Conservation (phyloP, 176 grass and related monocot species). For the Olyra latifolia region DNA sequence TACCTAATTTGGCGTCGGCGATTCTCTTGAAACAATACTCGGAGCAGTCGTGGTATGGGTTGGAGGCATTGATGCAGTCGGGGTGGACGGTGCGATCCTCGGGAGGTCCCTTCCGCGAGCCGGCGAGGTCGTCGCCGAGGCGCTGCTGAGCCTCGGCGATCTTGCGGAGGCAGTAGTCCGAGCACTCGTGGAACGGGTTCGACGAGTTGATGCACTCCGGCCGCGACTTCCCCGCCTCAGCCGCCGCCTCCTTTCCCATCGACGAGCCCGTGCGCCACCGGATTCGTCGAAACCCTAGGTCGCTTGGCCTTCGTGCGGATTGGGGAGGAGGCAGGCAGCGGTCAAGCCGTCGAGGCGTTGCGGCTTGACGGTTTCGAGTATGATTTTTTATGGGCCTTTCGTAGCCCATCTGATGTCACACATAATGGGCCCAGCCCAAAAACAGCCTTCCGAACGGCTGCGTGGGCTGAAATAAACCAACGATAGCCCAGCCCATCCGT, state of each 20-base stretch:
- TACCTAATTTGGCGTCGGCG: slow-evolving; percentile 52
- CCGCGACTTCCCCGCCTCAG: slow-evolving; percentile 6
- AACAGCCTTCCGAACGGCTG: no score
- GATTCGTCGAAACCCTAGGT: slow-evolving; percentile 8
- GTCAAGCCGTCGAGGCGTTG: not conserved
- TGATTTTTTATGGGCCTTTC: no score
- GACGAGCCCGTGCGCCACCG: not conserved
- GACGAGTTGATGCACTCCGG: slow-evolving; percentile 75
- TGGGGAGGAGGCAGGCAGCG: not conserved
- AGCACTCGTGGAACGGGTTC: slow-evolving; percentile 74
- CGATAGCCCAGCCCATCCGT: no score
- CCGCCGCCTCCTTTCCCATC: slow-evolving; percentile 18
- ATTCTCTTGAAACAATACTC: slow-evolving; percentile 68
- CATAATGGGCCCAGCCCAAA: no score
- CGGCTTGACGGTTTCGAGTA: no score
- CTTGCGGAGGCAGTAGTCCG: slow-evolving; percentile 59
- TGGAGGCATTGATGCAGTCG: slow-evolving; percentile 72
- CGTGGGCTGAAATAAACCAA: no score
- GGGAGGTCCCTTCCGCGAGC: slow-evolving; percentile 7
- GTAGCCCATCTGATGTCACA: no score
- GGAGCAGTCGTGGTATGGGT: slow-evolving; percentile 64
- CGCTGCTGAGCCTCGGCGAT: slow-evolving; percentile 60
- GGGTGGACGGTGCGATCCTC: slow-evolving; percentile 57
- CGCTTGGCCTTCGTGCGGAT: not conserved
- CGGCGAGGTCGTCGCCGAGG: slow-evolving; percentile 8